Evolutionary conservation across 805 yeast species (phyloP), one percentile per base, ranked within the genome.

Genomic region (Candida silvicultrix): DNA sequence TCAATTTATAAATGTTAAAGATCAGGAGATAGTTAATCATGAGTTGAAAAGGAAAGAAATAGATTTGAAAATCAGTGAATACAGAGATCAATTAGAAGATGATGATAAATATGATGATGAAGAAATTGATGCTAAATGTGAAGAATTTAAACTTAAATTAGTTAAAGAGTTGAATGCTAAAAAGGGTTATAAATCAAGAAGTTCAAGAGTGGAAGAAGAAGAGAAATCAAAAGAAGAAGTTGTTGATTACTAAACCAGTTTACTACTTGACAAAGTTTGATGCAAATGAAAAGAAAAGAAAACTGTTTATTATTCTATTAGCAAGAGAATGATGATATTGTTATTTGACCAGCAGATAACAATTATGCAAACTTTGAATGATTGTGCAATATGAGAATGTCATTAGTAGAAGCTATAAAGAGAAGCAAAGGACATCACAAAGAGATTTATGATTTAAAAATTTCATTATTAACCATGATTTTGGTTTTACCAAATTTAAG

Each of bases 31-130:
- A 3, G 25, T 52, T 4, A 50, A 53, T 32, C 59, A 51, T 38
- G 57, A 49, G 16, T 44, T 49, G 18, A 57, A 46, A 39, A 46
- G 62, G 52, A 49, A 57, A 21, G 18, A 37, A 46, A 37, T 59
- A 41, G 56, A 59, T 25, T 44, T 77, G 11, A 59, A 64, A 50
- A 74, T 81, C 32, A 68, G 72, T 69, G 78, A 77, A 39, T 66
- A 72, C 23, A 53, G 81, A 20, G 84, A 78, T 42, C 42, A 60
- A 35, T 55, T 81, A 18, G 85, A 68, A 8, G 58, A 40, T 10
- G 67, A 62, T 15, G 83, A 78, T 23, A 64, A 68, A 8, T 56
- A 36, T 8, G 66, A 61, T 1, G 81, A 63, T 25, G 63, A 59
- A 0, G 67, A 60, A 31, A 64, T 70, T 14, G 73, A 69, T 1